Evolutionary conservation across 148 eudicot genomes (phyloP).

Genomic region (Simmondsia chinensis): DNA sequence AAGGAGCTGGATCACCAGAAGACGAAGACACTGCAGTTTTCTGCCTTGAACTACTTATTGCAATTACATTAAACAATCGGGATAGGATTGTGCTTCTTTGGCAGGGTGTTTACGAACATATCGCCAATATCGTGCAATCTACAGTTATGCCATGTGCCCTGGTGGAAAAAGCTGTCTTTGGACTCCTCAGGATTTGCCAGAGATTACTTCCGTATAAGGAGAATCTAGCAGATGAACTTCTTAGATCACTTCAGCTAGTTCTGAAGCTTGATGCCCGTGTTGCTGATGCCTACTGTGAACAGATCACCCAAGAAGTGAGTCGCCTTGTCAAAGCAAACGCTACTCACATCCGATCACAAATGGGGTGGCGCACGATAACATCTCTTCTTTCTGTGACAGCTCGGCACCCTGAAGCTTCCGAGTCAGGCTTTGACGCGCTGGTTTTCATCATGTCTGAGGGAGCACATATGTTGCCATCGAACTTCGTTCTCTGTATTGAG

Average conservation of each 20-base stretch:
- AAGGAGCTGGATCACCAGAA: slow-evolving; percentile 52
- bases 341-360: slow-evolving; percentile 66
- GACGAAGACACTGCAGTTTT: slow-evolving; percentile 87
- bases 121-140: slow-evolving; percentile 60
- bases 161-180: slow-evolving; percentile 77
- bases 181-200: slow-evolving; percentile 76
- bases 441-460: slow-evolving; percentile 66
- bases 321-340: slow-evolving; percentile 82
- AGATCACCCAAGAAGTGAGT: slow-evolving; percentile 82
- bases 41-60: slow-evolving; percentile 79
- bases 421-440: slow-evolving; percentile 66
- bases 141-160: slow-evolving; percentile 65
- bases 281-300: slow-evolving; percentile 88
- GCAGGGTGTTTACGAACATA: slow-evolving; percentile 84
- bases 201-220: slow-evolving; percentile 82
- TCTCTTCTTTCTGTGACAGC: slow-evolving; percentile 68
- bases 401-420: slow-evolving; percentile 76
- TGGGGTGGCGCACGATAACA: slow-evolving; percentile 83
- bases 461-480: slow-evolving; percentile 56
- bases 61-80: slow-evolving; percentile 77
- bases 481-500: slow-evolving; percentile 52
- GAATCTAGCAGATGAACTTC: slow-evolving; percentile 79
- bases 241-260: slow-evolving; percentile 77
- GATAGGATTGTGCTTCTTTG: slow-evolving; percentile 90
- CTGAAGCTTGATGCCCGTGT: slow-evolving; percentile 87